phyloP scores from a whole-genome alignment of 208 protist genomes.

The Leishmania lainsoni region DNA sequence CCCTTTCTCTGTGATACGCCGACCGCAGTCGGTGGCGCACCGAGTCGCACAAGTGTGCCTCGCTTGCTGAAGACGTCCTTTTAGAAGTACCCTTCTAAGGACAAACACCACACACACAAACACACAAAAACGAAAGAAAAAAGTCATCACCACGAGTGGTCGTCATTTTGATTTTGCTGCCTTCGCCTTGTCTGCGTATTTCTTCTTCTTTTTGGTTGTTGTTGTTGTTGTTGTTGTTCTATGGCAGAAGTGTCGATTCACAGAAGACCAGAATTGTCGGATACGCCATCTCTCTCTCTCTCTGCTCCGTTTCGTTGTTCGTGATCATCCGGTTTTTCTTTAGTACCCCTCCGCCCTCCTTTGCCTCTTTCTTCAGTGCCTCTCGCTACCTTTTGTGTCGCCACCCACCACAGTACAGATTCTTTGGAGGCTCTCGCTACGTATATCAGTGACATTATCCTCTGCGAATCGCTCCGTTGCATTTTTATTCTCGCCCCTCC shows the following conservation, averaged over 20 bases:
- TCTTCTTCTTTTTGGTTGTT: slow-evolving; percentile 13
- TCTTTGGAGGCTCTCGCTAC: background rate
- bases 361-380: slow-evolving; percentile 18
- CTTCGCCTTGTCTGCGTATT: background rate
- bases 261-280: background rate
- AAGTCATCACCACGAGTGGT: background rate
- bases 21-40: background rate
- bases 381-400: slow-evolving; percentile 3
- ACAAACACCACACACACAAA: too few species aligned
- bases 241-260: background rate
- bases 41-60: background rate
- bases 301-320: background rate
- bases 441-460: background rate
- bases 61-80: background rate
- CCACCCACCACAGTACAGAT: background rate
- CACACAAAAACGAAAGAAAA: too few species aligned
- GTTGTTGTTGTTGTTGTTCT: too few species aligned
- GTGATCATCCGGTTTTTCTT: background rate
- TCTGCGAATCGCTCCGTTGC: background rate
- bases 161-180: background rate
- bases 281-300: too few species aligned
- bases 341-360: background rate
- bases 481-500: background rate
- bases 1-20: background rate
- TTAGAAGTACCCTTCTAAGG: background rate